Base-by-base conservation (phyloP, 345 rosid genomes). In the Bretschneidera sinensis region DNA sequence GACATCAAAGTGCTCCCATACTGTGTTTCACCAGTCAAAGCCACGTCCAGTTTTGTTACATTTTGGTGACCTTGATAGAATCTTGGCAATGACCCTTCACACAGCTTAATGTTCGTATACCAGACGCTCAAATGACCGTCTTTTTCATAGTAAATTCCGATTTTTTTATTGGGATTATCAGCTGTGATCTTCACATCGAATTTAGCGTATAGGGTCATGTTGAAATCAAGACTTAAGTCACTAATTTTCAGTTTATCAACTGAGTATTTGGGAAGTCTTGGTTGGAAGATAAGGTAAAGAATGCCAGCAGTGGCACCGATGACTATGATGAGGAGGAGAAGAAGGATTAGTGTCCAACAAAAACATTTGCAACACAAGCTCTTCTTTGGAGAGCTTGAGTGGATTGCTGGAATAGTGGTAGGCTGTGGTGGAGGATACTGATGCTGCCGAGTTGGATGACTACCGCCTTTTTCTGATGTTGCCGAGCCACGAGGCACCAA, bases 31-130 rank as follows among this genome's bases (percentile, higher is more conserved):
- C 98, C 97, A 0, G 74, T 79, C 48, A 92, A 58, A 25, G 56
- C 69, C 35, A 92, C 83, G 18, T 81, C 77, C 4, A 92, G 76
- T 62, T 79, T 85, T 7, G 95, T 92, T 35, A 81, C 71, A 60
- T 92, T 92, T 31, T 47, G 77, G 65, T 89, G 85, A 16, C 96
- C 92, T 62, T 92, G 96, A 69, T 89, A 85, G 85, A 92, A 89
- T 70, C 23, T 81, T 0, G 98, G 96, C 52, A 92, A 63, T 4
- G 86, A 63, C 14, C 98, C 98, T 61, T 75, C 71, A 25, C 98
- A 89, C 0, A 92, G 85, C 74, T 70, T 72, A n/a, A 82, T 71
- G 35, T 75, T 72, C 9, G 61, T 51, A 68, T 86, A 84, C 98
- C 91, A 89, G 8, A 92, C 92, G 21, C 81, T 80, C 13, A 89